Evolutionary conservation across 495 filamentous ascomycete genomes (phyloP), one percentile per base, ranked within the genome.

Genomic region (Penicillium nucicola): DNA sequence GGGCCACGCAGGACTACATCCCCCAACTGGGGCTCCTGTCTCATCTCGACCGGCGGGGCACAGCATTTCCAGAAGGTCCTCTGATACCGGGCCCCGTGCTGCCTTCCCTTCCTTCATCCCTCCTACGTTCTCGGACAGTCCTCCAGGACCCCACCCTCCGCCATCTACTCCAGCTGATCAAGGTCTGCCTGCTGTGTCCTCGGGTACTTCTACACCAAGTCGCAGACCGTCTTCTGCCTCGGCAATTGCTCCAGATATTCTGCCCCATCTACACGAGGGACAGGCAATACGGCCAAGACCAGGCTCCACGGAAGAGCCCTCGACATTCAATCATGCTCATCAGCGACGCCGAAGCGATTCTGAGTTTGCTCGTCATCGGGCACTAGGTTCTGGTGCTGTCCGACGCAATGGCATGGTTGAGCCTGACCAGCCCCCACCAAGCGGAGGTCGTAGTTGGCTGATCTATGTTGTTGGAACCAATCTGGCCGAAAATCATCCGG

Each of bases 381-480:
- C 76, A 51, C 77, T 85, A 33, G 84, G 84, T 3, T 81, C 83
- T 31, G 84, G 84, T 41, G 75, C 83, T 14, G 75, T 82, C 25
- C 69, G 84, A 37, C 75, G 84, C 33, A 85, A 87, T 60, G 84
- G 84, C 11, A 79, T 87, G 15, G 83, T 87, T 41, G 84, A 84
- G 53, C 82, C 84, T 12, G 84, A 86, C 53, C 71, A 79, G 38
- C 64, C 75, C 13, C 55, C 76, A 30, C 71, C 78, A 14, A 65
- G 66, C 31, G 65, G 70, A 41, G 76, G 76, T 50, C 74, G 86
- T 60, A 89, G 83, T 62, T 90, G 86, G 86, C 77, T 90, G 56
- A 89, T 90, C 17, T 90, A 90, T 62, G 85, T 90, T 10, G 83
- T 90, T 41, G 86, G 86, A 39, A 86, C 87, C 20, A 87, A 84